phyloP scores from a whole-genome alignment of 768 basidiomycete species.

The Strobilomyces dryophilus region DNA sequence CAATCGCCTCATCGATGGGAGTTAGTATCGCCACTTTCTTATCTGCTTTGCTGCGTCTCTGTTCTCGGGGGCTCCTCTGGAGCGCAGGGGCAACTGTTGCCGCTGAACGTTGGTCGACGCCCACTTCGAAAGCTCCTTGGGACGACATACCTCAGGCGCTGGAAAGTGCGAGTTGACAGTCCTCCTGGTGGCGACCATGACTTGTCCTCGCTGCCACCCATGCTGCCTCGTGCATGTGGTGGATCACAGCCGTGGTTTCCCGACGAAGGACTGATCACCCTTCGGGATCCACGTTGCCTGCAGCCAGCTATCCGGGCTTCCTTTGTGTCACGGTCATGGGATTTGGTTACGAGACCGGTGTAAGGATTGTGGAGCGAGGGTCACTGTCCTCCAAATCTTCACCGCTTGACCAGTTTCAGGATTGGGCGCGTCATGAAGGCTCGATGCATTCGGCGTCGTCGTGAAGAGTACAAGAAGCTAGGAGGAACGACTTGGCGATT shows the following conservation, averaged over 20 bases:
- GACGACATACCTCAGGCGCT: conserved; percentile 25
- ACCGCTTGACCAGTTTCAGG: conserved; percentile 34
- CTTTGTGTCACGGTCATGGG: conserved; percentile 30
- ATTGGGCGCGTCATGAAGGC: conserved; percentile 27
- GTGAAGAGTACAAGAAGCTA: conserved; percentile 19
- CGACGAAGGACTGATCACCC: conserved; percentile 28
- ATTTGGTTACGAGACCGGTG: conserved; percentile 31
- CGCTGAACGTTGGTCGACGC: conserved; percentile 23
- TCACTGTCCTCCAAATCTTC: conserved; percentile 28
- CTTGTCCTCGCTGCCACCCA: conserved; percentile 28
- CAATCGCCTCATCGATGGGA: conserved; percentile 99
- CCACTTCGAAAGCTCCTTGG: conserved; percentile 18
- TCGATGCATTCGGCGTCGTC: conserved; percentile 19
- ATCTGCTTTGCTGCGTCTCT: conserved; percentile 33
- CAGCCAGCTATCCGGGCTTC: conserved; percentile 20
- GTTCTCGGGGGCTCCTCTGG: conserved; percentile 17
- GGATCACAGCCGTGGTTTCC: conserved; percentile 23
- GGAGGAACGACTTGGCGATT: conserved; percentile 23
- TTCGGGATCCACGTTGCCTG: conserved; percentile 23
- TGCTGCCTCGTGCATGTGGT: conserved; percentile 15
- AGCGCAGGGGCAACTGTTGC: conserved; percentile 17
- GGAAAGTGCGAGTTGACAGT: conserved; percentile 30
- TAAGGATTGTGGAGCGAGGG: conserved; percentile 29
- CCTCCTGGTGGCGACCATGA: conserved; percentile 25
- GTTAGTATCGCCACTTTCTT: conserved; percentile 81